Percentiles rank a stretch among this genome's conserved stretches.
Conservation (phyloP, 352 stramenopile genomes). For the Pythium rishiriense region DNA sequence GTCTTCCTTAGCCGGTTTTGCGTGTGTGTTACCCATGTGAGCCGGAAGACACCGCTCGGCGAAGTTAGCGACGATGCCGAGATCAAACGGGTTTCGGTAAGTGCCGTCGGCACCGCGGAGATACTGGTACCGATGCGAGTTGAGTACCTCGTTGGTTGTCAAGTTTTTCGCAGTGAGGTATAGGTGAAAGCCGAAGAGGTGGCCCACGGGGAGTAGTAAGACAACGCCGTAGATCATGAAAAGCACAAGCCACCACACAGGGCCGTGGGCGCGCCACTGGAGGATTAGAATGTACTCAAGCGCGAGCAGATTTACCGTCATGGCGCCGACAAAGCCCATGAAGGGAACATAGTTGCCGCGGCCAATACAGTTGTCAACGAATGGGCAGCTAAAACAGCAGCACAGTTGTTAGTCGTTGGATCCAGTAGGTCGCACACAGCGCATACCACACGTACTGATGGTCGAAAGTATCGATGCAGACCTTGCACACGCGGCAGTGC, state of each 20-base stretch:
- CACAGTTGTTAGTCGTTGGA: conserved; percentile 1
- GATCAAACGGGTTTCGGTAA: conserved; percentile 50
- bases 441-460: conserved; percentile 87
- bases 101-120: conserved; percentile 31
- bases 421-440: background rate
- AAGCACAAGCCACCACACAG: conserved; percentile 32
- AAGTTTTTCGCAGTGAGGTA: conserved; percentile 74
- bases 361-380: conserved; percentile 98
- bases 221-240: conserved; percentile 51
- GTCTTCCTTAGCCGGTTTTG: background rate
- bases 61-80: conserved; percentile 43
- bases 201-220: conserved; percentile 46
- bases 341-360: conserved; percentile 96
- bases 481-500: conserved; percentile 91
- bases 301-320: conserved; percentile 46
- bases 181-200: conserved; percentile 69
- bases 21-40: conserved; percentile 3
- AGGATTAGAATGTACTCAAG: conserved; percentile 67
- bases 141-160: conserved; percentile 81
- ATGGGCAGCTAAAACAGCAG: conserved; percentile 85
- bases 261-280: conserved; percentile 45
- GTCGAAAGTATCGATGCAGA: conserved; percentile 96
- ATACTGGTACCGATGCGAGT: conserved; percentile 66
- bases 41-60: conserved; percentile 42
- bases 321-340: conserved; percentile 53